Evolutionary conservation across 1,284 basidiomycete genomes (phyloP).

Genomic region (Amylostereum areolatum): DNA sequence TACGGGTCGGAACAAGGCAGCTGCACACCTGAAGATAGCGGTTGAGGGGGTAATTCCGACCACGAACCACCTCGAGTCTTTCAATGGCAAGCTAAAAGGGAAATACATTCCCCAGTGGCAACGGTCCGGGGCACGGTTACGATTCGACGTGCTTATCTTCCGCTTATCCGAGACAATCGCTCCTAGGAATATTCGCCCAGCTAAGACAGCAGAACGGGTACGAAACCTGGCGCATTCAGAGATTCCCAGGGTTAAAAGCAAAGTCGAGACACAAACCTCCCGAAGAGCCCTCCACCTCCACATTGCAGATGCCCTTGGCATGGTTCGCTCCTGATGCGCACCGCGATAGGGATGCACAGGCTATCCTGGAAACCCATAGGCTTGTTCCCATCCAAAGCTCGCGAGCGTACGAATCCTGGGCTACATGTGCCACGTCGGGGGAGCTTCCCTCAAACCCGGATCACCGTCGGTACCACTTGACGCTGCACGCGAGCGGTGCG

Average conservation of each 20-base stretch:
- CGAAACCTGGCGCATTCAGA: no score
- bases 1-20: slow-evolving; percentile 18
- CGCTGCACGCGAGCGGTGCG: slow-evolving; percentile 5
- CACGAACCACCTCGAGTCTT: slow-evolving; percentile 35
- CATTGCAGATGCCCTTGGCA: no score
- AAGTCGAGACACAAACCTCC: no score
- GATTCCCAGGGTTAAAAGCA: no score
- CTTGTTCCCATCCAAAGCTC: background rate
- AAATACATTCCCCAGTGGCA: slow-evolving; percentile 22
- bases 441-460: background rate
- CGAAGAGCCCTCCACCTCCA: no score
- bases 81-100: slow-evolving; percentile 30
- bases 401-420: background rate
- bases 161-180: slow-evolving; percentile 20
- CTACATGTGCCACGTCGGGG: slow-evolving; percentile 4
- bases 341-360: slow-evolving; percentile 1
- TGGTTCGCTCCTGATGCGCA: slow-evolving; percentile 5
- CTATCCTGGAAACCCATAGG: background rate
- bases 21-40: slow-evolving; percentile 15
- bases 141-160: slow-evolving; percentile 24
- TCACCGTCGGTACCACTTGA: slow-evolving; percentile 5
- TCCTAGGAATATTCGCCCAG: slow-evolving; percentile 16
- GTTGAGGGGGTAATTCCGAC: slow-evolving; percentile 27
- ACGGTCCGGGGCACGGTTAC: slow-evolving; percentile 20
- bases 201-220: no score